phyloP scores from a whole-genome alignment of 441 rosid species.

The Syzygium malaccense region DNA sequence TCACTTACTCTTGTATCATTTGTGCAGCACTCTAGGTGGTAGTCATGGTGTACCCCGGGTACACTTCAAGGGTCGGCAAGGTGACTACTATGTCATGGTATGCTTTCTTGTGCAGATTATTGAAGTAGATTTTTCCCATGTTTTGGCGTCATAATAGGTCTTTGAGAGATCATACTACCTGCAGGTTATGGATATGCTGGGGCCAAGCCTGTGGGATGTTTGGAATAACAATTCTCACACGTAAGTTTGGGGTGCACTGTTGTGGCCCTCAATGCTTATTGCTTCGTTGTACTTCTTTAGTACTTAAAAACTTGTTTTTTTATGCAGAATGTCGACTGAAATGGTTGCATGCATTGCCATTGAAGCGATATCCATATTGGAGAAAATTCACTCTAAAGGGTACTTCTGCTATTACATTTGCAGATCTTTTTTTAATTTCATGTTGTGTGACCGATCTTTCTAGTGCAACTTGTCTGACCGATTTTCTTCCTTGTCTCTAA shows the following conservation, averaged over 20 bases:
- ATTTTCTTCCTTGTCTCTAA: neutral
- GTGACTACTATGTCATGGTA: conserved; percentile 93
- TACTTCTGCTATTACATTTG: conserved; percentile 4
- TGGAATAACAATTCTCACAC: conserved; percentile 81
- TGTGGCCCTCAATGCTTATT: neutral
- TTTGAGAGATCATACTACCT: neutral
- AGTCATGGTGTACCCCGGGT: conserved; percentile 94
- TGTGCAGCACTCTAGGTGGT: conserved; percentile 75
- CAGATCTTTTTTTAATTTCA: neutral
- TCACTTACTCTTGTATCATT: neutral
- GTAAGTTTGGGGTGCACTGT: conserved; percentile 25
- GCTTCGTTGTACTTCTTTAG: neutral
- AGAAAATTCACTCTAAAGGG: conserved; percentile 90
- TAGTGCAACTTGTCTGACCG: neutral
- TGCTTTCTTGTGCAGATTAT: conserved; percentile 7
- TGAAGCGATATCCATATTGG: conserved; percentile 89
- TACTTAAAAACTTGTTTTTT: neutral
- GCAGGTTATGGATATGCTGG: conserved; percentile 95
- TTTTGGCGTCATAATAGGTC: neutral
- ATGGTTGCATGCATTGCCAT: conserved; percentile 99
- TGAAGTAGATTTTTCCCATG: neutral
- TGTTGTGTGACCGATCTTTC: neutral
- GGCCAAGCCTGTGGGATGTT: conserved; percentile 97
- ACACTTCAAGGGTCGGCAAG: conserved; percentile 89
- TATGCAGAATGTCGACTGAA: conserved; percentile 79